Evolutionary conservation across 2,329 filamentous ascomycete genomes (phyloP).

Genomic region (Fonsecaea pedrosoi): DNA sequence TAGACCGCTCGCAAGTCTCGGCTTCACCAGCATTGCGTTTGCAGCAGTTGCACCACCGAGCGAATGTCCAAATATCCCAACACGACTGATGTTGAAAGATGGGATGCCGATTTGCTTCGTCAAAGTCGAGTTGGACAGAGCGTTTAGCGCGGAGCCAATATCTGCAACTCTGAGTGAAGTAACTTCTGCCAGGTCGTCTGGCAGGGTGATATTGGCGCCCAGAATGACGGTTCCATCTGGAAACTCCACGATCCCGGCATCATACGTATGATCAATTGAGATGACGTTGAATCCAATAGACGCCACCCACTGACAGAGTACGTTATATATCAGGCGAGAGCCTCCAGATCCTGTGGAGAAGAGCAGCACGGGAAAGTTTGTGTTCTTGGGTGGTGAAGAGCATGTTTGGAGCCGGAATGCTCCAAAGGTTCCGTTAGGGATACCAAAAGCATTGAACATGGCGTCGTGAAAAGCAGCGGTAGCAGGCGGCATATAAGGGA

Average conservation of each 20-base stretch:
- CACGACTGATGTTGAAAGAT: slow-evolving; percentile 14
- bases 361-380: slow-evolving; percentile 43
- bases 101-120: slow-evolving; percentile 21
- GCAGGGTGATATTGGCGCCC: slow-evolving; percentile 17
- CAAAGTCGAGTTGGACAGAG: slow-evolving; percentile 15
- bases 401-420: slow-evolving; percentile 33
- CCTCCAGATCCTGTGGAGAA: slow-evolving; percentile 45
- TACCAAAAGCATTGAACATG: slow-evolving; percentile 31
- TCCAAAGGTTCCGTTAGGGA: slow-evolving; percentile 43
- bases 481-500: slow-evolving; percentile 42
- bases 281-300: slow-evolving; percentile 47
- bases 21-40: slow-evolving; percentile 38
- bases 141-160: slow-evolving; percentile 27
- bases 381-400: slow-evolving; percentile 17
- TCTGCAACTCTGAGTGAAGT: slow-evolving; percentile 28
- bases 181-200: slow-evolving; percentile 23
- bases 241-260: slow-evolving; percentile 38
- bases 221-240: slow-evolving; percentile 34
- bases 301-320: slow-evolving; percentile 44
- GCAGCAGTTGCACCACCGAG: slow-evolving; percentile 46
- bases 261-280: slow-evolving; percentile 41
- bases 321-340: slow-evolving; percentile 44
- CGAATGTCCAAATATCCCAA: slow-evolving; percentile 46
- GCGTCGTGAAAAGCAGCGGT: slow-evolving; percentile 42
- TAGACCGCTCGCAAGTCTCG: slow-evolving; percentile 41